Conservation (phyloP, 2,329 filamentous ascomycete genomes). For the Diaporthe australafricana region DNA sequence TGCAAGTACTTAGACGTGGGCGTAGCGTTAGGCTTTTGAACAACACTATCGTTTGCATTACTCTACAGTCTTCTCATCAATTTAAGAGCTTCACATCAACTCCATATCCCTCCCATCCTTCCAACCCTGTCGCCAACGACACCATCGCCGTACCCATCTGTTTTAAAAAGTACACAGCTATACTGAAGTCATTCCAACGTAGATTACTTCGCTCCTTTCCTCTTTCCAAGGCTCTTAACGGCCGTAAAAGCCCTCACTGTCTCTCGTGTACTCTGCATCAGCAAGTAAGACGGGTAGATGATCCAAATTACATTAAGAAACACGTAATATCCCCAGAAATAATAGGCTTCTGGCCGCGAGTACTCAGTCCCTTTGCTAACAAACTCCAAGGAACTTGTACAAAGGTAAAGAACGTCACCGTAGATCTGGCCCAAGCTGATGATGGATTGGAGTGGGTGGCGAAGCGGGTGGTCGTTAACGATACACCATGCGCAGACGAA, state of each 20-base stretch:
- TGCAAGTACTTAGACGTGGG: no score
- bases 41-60: background rate
- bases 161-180: background rate
- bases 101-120: background rate
- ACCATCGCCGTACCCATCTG: background rate
- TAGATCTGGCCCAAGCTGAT: constrained; percentile 63
- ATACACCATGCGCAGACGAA: constrained; percentile 59
- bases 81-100: background rate
- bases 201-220: background rate
- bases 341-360: constrained; percentile 62
- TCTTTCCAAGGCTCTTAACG: background rate
- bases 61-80: background rate
- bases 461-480: constrained; percentile 55
- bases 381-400: constrained; percentile 58
- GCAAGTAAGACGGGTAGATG: constrained; percentile 55
- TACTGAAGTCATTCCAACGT: background rate
- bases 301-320: constrained; percentile 66
- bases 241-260: constrained; percentile 43
- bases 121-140: background rate
- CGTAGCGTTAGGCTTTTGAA: no score
- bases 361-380: constrained; percentile 53
- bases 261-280: constrained; percentile 45
- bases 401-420: constrained; percentile 64
- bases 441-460: constrained; percentile 61
- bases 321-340: constrained; percentile 66